Base-by-base conservation (phyloP, 129 eudicot species). In the Saussurea involucrata region DNA sequence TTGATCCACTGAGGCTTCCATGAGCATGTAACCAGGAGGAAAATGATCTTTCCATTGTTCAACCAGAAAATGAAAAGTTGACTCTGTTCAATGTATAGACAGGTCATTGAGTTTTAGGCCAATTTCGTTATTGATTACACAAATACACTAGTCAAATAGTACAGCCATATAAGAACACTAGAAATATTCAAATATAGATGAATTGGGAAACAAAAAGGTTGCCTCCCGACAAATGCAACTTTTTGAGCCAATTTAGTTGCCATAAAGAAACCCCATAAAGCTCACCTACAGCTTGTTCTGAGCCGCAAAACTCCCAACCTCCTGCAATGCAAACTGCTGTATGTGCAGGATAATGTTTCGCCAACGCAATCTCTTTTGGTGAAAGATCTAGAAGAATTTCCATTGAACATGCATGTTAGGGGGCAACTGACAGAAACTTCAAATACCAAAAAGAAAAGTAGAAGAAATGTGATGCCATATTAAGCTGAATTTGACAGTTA, bases 281-380 rank as follows among this genome's bases (percentile, higher is more conserved):
- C 90, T 78, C 83, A 95, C 99, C 99, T 63, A 70, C 53, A 53
- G 99, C 97, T 73, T 80, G 96, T 27, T 95, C 97, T 58, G 91
- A 88, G 66, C 92, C 88, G 80, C 92, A 90, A 73, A 95, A 82
- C 73, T 92, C 97, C 99, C 99, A 95, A 69, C 99, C 99, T 68
- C 81, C 89, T 78, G 92, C 85, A 78, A 95, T 86, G 88, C 99
- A 95, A 64, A 95, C 84, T 74, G 97, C 89, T 29, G 99, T 78
- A 37, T 92, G 97, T 27, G 96, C 78, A 69, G 99, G 99, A 87
- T 90, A 95, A 64, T 85, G 85, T 78, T 85, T 92, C 46, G 97
- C 92, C 40, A 86, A 68, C 68, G 91, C 83, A 60, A 86, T 85
- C 79, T 88, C 97, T 57, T 95, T 95, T 27, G 85, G 86, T 46